Base-by-base conservation (phyloP, 2,329 filamentous ascomycete genomes). In the Pyricularia sp. region DNA sequence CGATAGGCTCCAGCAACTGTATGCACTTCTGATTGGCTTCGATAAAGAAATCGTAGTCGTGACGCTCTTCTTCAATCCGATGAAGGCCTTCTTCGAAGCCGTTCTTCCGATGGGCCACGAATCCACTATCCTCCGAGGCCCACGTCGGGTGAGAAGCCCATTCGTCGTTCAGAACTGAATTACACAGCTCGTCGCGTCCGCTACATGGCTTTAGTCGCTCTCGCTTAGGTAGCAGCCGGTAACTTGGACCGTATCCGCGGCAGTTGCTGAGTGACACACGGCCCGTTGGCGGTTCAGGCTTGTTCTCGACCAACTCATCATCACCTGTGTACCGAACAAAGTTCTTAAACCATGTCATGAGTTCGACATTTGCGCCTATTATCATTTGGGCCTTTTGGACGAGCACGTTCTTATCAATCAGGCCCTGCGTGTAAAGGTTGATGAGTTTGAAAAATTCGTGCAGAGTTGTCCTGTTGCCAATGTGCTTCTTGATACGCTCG, bases 91-190 rank as follows among this genome's bases (percentile, higher is more conserved):
- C 95, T 78, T 99, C 95, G 72, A 91, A 97, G 68, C 91, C 88
- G 74, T 99, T 99, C 85, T 99, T 99, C 71, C 94, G 89, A 80
- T 99, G 95, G 14, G 95, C 95, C 70, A 99, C 94, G 74, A 99
- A 99, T 0, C 95, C 95, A 64, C 92, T 97, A 76, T 99, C 95
- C 79, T 99, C 95, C 0, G 94, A 98, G 1, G 94, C 95, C 95
- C 95, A 99, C 0, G 95, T 99, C 3, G 95, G 95, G 80, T 99
- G 95, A 30, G 94, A 98, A 1, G 95, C 95, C 95, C 95, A 99
- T 73, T 97, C 92, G 74, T 99, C 95, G 73, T 99, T 99, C 68
- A 99, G 84, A 0, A 99, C 94, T 28, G 91, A 90, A 73, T 92
- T 90, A 80, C 95, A 99, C 73, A 99, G 89, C 78, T 97, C 93